These are phyloP conservation scores for Diplodia corticola DNA, from an alignment of 2,329 filamentous ascomycete species.

Conservation along the genomic window DNA sequence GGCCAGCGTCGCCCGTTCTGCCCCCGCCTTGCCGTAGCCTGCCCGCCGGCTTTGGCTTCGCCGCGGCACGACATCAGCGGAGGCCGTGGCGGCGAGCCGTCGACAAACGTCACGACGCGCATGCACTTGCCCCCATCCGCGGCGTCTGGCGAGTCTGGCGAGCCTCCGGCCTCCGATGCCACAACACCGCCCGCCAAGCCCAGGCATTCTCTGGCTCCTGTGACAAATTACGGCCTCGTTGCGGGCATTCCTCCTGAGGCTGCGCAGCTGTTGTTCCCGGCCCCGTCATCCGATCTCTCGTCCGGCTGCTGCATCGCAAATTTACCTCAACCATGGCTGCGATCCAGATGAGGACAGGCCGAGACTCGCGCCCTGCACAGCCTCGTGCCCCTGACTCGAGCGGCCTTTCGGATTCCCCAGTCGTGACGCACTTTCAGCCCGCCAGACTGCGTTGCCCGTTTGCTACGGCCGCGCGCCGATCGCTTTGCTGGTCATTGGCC, in stretches of 20 bases:
- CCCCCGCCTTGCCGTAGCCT: background rate
- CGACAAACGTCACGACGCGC: conserved; percentile 3
- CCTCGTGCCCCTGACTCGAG: conserved; percentile 18
- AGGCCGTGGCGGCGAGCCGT: background rate
- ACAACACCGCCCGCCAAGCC: conserved; percentile 16
- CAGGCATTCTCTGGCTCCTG: conserved; percentile 17
- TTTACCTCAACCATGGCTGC: conserved; percentile 18
- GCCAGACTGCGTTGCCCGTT: conserved; percentile 8
- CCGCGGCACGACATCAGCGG: background rate
- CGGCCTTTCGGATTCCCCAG: background rate
- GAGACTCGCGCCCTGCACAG: conserved; percentile 17
- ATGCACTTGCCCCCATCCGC: conserved; percentile 2
- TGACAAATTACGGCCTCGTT: conserved; percentile 12
- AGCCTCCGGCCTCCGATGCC: conserved; percentile 3
- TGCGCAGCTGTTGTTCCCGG: background rate
- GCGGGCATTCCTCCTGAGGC: conserved; percentile 18
- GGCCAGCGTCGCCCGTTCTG: background rate
- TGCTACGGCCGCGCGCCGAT: conserved; percentile 12
- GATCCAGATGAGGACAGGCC: conserved; percentile 9
- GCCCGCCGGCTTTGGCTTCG: background rate
- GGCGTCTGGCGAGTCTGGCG: conserved; percentile 15
- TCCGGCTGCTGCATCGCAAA: conserved; percentile 6
- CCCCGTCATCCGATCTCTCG: conserved; percentile 20
- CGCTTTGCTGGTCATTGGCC: conserved; percentile 13
- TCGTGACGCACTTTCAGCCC: conserved; percentile 19